Conservation (phyloP, 164 flowering plant genomes). For the Saururus chinensis region DNA sequence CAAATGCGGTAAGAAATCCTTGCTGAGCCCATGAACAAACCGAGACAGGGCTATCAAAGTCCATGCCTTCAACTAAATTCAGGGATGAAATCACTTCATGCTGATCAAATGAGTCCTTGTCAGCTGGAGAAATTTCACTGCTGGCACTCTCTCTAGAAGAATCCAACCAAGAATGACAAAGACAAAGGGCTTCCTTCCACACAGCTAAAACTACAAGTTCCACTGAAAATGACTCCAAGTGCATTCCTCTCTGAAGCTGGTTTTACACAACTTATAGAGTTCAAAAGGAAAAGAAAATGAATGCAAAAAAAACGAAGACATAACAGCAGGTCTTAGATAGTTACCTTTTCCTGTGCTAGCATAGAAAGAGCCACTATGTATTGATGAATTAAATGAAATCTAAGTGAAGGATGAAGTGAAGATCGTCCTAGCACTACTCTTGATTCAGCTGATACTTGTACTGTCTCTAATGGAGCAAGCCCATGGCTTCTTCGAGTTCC, state of each 20-base stretch:
- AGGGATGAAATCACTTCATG: slow-evolving; percentile 5
- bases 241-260: slow-evolving; percentile 31
- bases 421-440: slow-evolving; percentile 21
- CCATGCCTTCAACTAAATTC: slow-evolving; percentile 7
- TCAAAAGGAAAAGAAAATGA: background rate
- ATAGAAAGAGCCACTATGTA: slow-evolving; percentile 27
- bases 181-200: slow-evolving; percentile 35
- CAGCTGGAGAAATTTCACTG: slow-evolving; percentile 14
- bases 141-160: slow-evolving; percentile 8
- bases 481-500: slow-evolving; percentile 9
- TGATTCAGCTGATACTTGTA: slow-evolving; percentile 12
- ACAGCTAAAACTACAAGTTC: slow-evolving; percentile 38
- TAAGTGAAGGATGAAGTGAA: slow-evolving; percentile 30
- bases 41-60: slow-evolving; percentile 27
- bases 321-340: background rate
- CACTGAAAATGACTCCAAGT: slow-evolving; percentile 37
- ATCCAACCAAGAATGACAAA: slow-evolving; percentile 26
- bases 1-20: slow-evolving; percentile 32
- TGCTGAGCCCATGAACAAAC: slow-evolving; percentile 29
- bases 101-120: slow-evolving; percentile 6
- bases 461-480: slow-evolving; percentile 13
- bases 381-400: slow-evolving; percentile 30
- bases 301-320: background rate
- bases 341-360: slow-evolving; percentile 37
- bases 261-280: slow-evolving; percentile 1